phyloP scores from a whole-genome alignment of 257 asterid genomes.

The Capsicum rhomboideum region DNA sequence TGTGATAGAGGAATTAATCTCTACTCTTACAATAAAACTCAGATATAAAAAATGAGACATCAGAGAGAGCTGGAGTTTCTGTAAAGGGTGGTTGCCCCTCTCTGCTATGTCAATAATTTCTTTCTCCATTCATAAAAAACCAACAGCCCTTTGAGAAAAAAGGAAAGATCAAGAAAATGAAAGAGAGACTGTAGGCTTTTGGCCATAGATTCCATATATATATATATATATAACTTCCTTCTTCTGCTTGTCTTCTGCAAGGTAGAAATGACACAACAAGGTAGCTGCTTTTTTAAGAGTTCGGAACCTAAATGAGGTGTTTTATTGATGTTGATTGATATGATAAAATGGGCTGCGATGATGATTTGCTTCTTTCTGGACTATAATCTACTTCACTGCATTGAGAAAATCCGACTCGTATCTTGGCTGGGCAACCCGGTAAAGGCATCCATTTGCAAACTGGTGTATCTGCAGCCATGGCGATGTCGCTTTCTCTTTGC shows the following conservation, averaged over 20 bases:
- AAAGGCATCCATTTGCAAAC: too few relatives aligned
- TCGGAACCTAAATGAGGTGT: neutral
- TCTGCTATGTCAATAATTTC: conserved; percentile 22
- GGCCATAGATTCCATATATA: too few relatives aligned
- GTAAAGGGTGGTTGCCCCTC: conserved; percentile 31
- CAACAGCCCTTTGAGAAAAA: too few relatives aligned
- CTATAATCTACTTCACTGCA: neutral
- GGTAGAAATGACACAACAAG: neutral
- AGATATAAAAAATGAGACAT: too few relatives aligned
- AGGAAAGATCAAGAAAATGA: too few relatives aligned
- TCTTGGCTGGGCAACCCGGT: neutral
- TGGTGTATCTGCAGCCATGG: neutral
- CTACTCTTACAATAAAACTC: too few relatives aligned
- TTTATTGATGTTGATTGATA: neutral
- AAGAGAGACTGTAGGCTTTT: too few relatives aligned
- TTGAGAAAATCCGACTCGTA: neutral
- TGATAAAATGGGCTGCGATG: neutral
- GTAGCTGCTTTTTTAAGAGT: neutral
- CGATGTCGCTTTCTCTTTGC: neutral
- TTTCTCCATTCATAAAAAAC: neutral
- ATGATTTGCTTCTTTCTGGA: neutral
- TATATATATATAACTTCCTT: too few relatives aligned
- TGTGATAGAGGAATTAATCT: too few relatives aligned
- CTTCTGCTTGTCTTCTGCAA: too few relatives aligned
- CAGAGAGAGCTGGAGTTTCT: conserved; percentile 3